Evolutionary conservation across 345 rosid genomes (phyloP), one percentile per base, ranked within the genome.

Genomic region (Lumnitzera littorea): DNA sequence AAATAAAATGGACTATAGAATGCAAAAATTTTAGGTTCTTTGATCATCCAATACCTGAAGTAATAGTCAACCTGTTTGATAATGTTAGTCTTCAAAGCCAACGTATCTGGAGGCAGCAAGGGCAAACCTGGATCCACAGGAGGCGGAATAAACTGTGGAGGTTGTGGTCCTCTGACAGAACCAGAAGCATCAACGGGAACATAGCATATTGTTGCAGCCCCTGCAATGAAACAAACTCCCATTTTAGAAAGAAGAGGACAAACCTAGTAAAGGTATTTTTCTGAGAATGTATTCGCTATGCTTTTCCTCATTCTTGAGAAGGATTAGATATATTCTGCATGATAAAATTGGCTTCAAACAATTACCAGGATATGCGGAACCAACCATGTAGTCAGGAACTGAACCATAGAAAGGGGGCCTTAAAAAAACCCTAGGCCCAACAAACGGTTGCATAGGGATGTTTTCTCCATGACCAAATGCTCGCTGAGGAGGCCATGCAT

Each of bases 61-160:
- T 95, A 95, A 63, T 95, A 90, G 67, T 95, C 96, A 61, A 95
- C 80, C 66, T 95, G 99, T 69, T 75, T 82, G 11, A 77, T 59
- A 64, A 95, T 71, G 72, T 72, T 72, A 56, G 72, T 78, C 72
- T 67, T 84, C 78, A 95, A 73, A 29, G 72, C 71, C 48, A 58
- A 51, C 25, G 56, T 68, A 66, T 80, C 97, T 15, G 81, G 83
- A 57, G 89, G 71, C 3, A 59, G 64, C 58, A 56, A 46, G 10
- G 80, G 76, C 68, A 72, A 63, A 62, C 84, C 91, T 20, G 78
- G 80, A 78, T 70, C 81, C 50, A 69, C 56, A 55, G 89, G 91
- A 74, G 78, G 83, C 24, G 87, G 78, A 55, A 72, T 62, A 78
- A 82, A 80, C 51, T 57, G 83, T 17, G 86, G 85, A 67, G 87